Base-by-base conservation (phyloP, 2,329 filamentous ascomycete species). In the Ceratocystis colombiana region DNA sequence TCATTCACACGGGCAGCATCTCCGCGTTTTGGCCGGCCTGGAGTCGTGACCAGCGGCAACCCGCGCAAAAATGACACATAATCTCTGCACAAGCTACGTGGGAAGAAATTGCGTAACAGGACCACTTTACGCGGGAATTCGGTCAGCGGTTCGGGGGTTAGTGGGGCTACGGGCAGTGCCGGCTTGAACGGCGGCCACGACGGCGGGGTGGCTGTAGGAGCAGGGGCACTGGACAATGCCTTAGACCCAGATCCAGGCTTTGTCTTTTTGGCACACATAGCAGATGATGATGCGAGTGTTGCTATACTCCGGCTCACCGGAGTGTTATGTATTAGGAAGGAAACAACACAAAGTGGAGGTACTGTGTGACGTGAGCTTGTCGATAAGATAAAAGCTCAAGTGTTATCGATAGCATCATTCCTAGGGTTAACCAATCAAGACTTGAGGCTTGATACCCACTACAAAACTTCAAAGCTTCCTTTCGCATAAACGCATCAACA, bases 1-100 rank as follows among this genome's bases (percentile, higher is more conserved):
- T 96, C 93, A 73, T 96, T 96, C 61, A 96, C 88, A 45, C 93
- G 82, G 6, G 90, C 82, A 1, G 91, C 91, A 66, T 94, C 87
- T 61, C 89, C 90, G 68, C 84, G 86, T 74, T 89, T 93, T 1
- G 90, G 90, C 68, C 84, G 85, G 0, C 84, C 85, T 0, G 90
- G 90, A 0, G 90, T 96, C 0, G 90, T 95, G 57, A 82, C 82
- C 59, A 96, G 77, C 0, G 89, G 86, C 2, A 96, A 76, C 0
- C 81, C 82, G 65, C 76, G 76, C 0, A 95, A 81, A 71, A 93
- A 94, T 0, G 83, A 80, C 62, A 90, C 82, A 73, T 93, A 95
- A 66, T 81, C 84, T 70, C 85, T 86, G 78, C 89, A 94, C 5
- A 96, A 81, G 2, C 80, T 84, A 8, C 83, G 80, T 0, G 90